Evolutionary conservation across 306 rosid genomes (phyloP).

Genomic region (Bauhinia variegata): DNA sequence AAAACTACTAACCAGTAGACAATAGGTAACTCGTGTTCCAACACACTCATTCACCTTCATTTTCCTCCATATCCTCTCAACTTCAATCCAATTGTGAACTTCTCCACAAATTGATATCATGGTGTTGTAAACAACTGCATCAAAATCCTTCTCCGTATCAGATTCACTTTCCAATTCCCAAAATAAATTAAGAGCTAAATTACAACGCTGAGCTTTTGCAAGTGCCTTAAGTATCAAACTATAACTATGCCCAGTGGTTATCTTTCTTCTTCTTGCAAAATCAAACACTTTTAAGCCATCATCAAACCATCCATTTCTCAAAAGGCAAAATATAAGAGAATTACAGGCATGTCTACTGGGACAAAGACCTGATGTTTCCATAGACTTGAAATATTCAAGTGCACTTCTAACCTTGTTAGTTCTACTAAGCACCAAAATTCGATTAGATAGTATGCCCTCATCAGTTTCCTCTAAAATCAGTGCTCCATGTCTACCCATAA

Average conservation of each 20-base stretch:
- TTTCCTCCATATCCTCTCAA: slow-evolving; percentile 74
- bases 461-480: slow-evolving; percentile 70
- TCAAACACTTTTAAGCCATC: slow-evolving; percentile 66
- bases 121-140: slow-evolving; percentile 75
- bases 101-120: slow-evolving; percentile 75
- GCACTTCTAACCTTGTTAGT: slow-evolving; percentile 77
- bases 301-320: slow-evolving; percentile 66
- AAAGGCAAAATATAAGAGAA: slow-evolving; percentile 74
- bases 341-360: slow-evolving; percentile 80
- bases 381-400: slow-evolving; percentile 70
- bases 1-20: slow-evolving; percentile 67
- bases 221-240: slow-evolving; percentile 78
- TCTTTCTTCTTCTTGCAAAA: slow-evolving; percentile 51
- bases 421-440: slow-evolving; percentile 81
- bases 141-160: slow-evolving; percentile 55
- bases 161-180: slow-evolving; percentile 52
- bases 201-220: slow-evolving; percentile 54
- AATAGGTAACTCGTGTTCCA: slow-evolving; percentile 64
- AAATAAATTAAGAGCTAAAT: slow-evolving; percentile 59
- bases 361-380: slow-evolving; percentile 69
- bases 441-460: slow-evolving; percentile 59
- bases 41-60: slow-evolving; percentile 61
- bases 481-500: slow-evolving; percentile 40
- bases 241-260: slow-evolving; percentile 70
- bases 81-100: slow-evolving; percentile 67